A percentile compares a stretch with the other conserved stretches of the same genome.
phyloP scores from a whole-genome alignment of 2,329 filamentous ascomycete species.

The Fusarium sp. region DNA sequence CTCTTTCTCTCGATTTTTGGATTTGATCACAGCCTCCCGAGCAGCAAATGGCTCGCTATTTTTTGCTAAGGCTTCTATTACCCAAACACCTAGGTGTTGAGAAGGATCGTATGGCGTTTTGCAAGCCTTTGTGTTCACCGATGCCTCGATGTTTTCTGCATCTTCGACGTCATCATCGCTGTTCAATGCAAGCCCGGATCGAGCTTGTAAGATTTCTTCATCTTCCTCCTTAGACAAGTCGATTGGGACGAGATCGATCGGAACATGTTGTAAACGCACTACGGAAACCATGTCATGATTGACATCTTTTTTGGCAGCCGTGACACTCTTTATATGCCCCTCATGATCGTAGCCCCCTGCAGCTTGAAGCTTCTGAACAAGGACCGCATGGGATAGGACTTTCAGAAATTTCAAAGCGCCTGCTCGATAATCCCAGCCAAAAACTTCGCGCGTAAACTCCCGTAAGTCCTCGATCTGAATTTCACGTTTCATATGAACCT shows the following conservation, averaged over 20 bases:
- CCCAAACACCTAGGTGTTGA: constrained; percentile 61
- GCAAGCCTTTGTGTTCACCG: constrained; percentile 1
- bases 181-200: constrained; percentile 69
- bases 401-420: constrained; percentile 89
- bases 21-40: constrained; percentile 47
- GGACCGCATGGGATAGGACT: constrained; percentile 80
- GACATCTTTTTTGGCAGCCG: constrained; percentile 75
- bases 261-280: constrained; percentile 81
- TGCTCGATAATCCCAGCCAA: constrained; percentile 84
- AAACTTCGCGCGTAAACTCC: constrained; percentile 80
- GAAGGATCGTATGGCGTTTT: constrained; percentile 70
- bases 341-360: constrained; percentile 49
- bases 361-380: constrained; percentile 68
- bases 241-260: constrained; percentile 80
- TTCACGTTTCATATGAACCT: constrained; percentile 40
- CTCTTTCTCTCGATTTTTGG: constrained; percentile 6
- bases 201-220: constrained; percentile 63
- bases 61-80: constrained; percentile 53
- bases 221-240: constrained; percentile 80
- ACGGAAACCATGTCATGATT: constrained; percentile 82
- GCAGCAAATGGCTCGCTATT: constrained; percentile 45
- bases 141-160: constrained; percentile 46
- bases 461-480: constrained; percentile 67
- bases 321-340: constrained; percentile 73
- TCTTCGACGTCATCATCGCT: constrained; percentile 74